These are phyloP conservation scores for Jimgerdemannia flammicorona DNA, from an alignment of 192 early-diverging fungal genomes.

Conservation along the genomic window DNA sequence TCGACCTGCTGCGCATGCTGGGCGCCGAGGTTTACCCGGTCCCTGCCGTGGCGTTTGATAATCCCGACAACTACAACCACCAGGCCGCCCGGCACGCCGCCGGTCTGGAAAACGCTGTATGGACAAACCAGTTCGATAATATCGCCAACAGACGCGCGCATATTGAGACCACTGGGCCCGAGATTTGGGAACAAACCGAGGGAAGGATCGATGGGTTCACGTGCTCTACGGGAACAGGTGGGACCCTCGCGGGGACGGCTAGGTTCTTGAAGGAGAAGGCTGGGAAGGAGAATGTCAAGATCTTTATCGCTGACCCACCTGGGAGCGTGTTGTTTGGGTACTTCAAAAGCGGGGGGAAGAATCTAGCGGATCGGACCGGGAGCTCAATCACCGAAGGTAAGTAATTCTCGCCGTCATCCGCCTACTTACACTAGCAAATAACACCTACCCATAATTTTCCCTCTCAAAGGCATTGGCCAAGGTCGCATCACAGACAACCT, in stretches of 20 bases:
- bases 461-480: slow-evolving; percentile 68
- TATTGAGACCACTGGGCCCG: slow-evolving; percentile 93
- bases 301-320: slow-evolving; percentile 88
- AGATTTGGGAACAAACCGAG: slow-evolving; percentile 85
- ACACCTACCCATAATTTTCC: neutral
- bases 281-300: slow-evolving; percentile 57
- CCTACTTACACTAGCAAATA: neutral
- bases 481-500: slow-evolving; percentile 93
- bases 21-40: slow-evolving; percentile 94
- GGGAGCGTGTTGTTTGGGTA: slow-evolving; percentile 89
- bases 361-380: slow-evolving; percentile 64
- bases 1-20: slow-evolving; percentile 87
- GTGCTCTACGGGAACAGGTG: slow-evolving; percentile 90
- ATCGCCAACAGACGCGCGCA: slow-evolving; percentile 87
- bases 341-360: slow-evolving; percentile 62
- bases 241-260: slow-evolving; percentile 84
- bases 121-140: slow-evolving; percentile 98
- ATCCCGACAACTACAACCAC: slow-evolving; percentile 94
- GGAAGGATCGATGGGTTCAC: slow-evolving; percentile 86
- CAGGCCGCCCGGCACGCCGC: slow-evolving; percentile 84
- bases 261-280: slow-evolving; percentile 78
- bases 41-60: slow-evolving; percentile 87
- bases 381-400: slow-evolving; percentile 84
- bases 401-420: slow-evolving; percentile 8
- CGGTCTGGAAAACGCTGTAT: slow-evolving; percentile 76